Evolutionary conservation across 495 filamentous ascomycete genomes (phyloP).

Genomic region (Tuber melanosporum): DNA sequence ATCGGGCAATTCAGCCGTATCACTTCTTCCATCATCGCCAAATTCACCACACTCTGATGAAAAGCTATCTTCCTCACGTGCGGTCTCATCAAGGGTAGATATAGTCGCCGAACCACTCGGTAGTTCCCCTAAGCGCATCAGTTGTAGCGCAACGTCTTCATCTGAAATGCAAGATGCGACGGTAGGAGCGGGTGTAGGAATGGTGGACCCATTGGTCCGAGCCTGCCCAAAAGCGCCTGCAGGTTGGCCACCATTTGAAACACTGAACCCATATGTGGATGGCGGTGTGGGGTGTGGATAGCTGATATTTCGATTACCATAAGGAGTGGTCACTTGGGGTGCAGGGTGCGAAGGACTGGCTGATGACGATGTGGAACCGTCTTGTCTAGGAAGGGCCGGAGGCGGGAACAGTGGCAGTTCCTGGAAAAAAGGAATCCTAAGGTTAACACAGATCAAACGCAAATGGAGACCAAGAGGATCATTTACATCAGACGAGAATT

Average conservation of each 20-base stretch:
- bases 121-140: slow-evolving; percentile 90
- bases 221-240: slow-evolving; percentile 31
- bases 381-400: slow-evolving; percentile 45
- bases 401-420: slow-evolving; percentile 92
- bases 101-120: slow-evolving; percentile 84
- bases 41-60: slow-evolving; percentile 79
- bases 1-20: slow-evolving; percentile 58
- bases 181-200: slow-evolving; percentile 91
- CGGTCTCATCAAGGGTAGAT: slow-evolving; percentile 78
- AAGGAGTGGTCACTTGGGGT: slow-evolving; percentile 52
- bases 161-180: slow-evolving; percentile 92
- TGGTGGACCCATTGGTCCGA: slow-evolving; percentile 43
- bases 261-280: slow-evolving; percentile 30
- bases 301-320: slow-evolving; percentile 54
- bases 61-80: slow-evolving; percentile 63
- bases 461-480: slow-evolving; percentile 14
- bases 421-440: slow-evolving; percentile 47
- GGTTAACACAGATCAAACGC: slow-evolving; percentile 20
- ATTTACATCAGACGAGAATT: slow-evolving; percentile 55
- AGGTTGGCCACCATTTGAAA: slow-evolving; percentile 22
- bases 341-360: slow-evolving; percentile 75
- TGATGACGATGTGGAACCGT: slow-evolving; percentile 66
- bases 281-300: slow-evolving; percentile 46
- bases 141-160: slow-evolving; percentile 91
- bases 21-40: slow-evolving; percentile 69